Evolutionary conservation across 208 protist species (phyloP).

Genomic region (Crithidia fasciculata): DNA sequence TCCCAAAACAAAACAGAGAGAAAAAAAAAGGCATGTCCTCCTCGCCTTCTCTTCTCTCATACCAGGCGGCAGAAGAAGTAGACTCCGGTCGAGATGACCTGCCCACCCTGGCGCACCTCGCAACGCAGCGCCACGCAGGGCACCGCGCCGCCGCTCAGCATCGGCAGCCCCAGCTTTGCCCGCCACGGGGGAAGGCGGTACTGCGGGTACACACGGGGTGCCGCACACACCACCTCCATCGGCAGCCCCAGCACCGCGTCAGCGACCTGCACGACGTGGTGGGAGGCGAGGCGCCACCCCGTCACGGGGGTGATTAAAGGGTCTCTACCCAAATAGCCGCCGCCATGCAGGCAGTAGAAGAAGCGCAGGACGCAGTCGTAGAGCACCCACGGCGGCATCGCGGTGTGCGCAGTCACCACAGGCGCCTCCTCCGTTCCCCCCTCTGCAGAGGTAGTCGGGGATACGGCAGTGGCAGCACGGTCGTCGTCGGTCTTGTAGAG

Average conservation of each 20-base stretch:
- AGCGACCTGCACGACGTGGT: conserved; percentile 52
- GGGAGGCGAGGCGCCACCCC: conserved; percentile 51
- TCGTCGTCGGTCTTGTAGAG: conserved; percentile 23
- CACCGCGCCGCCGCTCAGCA: conserved; percentile 21
- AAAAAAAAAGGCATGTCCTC: neutral
- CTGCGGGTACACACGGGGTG: conserved; percentile 45
- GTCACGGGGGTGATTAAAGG: neutral
- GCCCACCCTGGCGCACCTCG: conserved; percentile 70
- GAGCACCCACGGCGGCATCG: conserved; percentile 71
- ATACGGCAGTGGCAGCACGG: neutral
- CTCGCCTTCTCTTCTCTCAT: neutral
- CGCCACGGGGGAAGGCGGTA: conserved; percentile 82
- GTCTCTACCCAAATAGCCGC: conserved; percentile 1
- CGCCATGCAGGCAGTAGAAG: conserved; percentile 34
- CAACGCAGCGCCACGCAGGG: conserved; percentile 65
- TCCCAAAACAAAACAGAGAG: neutral
- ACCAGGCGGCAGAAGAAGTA: conserved; percentile 48
- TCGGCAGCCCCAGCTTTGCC: conserved; percentile 66
- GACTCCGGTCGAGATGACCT: conserved; percentile 45
- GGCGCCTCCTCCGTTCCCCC: neutral
- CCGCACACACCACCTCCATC: conserved; percentile 65
- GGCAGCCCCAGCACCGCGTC: conserved; percentile 53
- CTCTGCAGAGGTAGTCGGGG: neutral
- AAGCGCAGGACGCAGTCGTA: conserved; percentile 54
- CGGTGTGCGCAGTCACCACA: neutral